Conservation (phyloP, 176 grass and related monocot species). For the Bothriochloa decipiens region DNA sequence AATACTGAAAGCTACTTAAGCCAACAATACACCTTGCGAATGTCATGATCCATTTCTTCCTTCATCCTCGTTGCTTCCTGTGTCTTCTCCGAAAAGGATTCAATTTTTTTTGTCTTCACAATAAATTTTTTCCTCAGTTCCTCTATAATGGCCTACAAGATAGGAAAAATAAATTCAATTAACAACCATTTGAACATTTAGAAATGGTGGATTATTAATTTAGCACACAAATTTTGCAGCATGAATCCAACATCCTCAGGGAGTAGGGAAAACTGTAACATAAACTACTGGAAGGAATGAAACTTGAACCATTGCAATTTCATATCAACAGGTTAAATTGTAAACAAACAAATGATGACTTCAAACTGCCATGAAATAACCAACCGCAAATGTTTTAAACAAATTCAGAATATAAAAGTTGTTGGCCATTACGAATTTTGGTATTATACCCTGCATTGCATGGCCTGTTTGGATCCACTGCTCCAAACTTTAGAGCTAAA, state of each 20-base stretch:
- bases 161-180: not conserved
- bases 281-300: not conserved
- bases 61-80: conserved; percentile 52
- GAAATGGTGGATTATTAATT: not conserved
- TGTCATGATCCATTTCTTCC: conserved; percentile 56
- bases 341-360: not conserved
- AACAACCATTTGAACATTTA: conserved; percentile 15
- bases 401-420: not conserved
- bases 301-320: not conserved
- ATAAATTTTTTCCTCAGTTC: conserved; percentile 59
- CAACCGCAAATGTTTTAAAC: not conserved
- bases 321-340: not conserved
- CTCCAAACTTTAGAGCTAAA: not conserved
- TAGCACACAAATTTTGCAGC: conserved; percentile 9
- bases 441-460: not conserved
- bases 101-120: conserved; percentile 58
- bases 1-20: conserved; percentile 25
- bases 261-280: not conserved
- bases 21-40: conserved; percentile 55
- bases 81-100: conserved; percentile 59
- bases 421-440: not conserved
- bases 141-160: conserved; percentile 63
- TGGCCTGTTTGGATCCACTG: too few relatives aligned
- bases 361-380: not conserved
- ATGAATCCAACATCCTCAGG: not conserved